phyloP scores from a whole-genome alignment of 1,284 basidiomycete genomes.

The Boletellus deceptivus region DNA sequence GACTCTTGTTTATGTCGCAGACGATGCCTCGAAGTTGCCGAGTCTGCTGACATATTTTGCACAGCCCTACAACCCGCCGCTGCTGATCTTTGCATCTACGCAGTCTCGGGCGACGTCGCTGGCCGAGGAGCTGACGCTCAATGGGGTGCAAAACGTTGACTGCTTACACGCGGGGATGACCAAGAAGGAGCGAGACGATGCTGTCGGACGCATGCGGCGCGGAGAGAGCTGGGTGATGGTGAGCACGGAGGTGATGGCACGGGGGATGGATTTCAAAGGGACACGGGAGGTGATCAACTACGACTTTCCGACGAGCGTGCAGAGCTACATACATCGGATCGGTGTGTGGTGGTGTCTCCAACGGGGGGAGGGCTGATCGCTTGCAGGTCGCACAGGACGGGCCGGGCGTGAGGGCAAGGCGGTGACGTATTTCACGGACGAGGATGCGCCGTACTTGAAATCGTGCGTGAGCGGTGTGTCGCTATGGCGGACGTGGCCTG shows the following conservation, averaged over 20 bases:
- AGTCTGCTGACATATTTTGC: conserved; percentile 78
- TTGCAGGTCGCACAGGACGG: conserved; percentile 83
- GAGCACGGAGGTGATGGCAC: conserved; percentile 92
- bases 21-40: conserved; percentile 90
- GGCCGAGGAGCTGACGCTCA: conserved; percentile 80
- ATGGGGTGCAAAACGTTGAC: conserved; percentile 86
- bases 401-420: conserved; percentile 91
- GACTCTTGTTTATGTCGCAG: conserved; percentile 86
- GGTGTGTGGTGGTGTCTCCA: conserved; percentile 44
- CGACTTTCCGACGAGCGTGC: conserved; percentile 91
- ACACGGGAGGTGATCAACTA: conserved; percentile 95
- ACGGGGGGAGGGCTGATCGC: neutral
- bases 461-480: conserved; percentile 52
- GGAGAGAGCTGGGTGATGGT: conserved; percentile 92
- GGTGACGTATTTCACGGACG: conserved; percentile 93
- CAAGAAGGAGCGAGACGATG: conserved; percentile 83
- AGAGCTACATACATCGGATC: conserved; percentile 95
- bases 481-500: conserved; percentile 9
- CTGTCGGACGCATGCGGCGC: conserved; percentile 79
- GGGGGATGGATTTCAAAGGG: conserved; percentile 98
- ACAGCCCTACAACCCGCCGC: conserved; percentile 87
- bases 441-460: conserved; percentile 90
- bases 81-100: conserved; percentile 92
- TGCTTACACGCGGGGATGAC: conserved; percentile 90
- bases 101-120: conserved; percentile 90